Evolutionary conservation across 257 asterid species (phyloP), one percentile per base, ranked within the genome.

Genomic region (Gardenia jasminoides): DNA sequence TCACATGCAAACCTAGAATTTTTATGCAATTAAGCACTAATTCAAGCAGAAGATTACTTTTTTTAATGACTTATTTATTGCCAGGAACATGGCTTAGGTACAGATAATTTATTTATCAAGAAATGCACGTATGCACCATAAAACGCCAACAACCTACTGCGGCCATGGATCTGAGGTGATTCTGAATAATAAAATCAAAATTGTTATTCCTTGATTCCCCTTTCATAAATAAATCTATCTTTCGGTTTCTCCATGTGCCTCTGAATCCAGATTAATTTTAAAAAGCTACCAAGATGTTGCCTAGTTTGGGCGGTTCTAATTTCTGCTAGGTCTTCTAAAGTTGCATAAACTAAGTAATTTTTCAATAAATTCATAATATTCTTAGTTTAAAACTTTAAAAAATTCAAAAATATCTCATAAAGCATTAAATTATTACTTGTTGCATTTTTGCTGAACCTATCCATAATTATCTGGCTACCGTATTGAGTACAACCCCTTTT

Each of bases 1-100:
- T 70, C 81, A 78, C 81, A 78, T 78, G 81, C 71, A 78, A 56
- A 26, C 11, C 20, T 24, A 16, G 41, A 64, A 31, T 28, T 67
- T 61, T 70, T 2, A 43, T 36, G 50, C 77, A 30, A 30, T 65
- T 58, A 78, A 70, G 30, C 72, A 26, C 20, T 78, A 70, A 26
- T 70, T 78, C 70, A 78, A 66, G 52, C 52, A n/a, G 30, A 70
- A 70, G 46, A 59, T 70, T 2, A 6, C 4, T 5, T 68, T 26
- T 41, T 28, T 17, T 77, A 43, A 0, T 28, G n/a, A 48, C 43
- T 6, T 17, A 70, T 24, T 78, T 71, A 70, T 70, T 15, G 77
- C 72, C 28, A 77, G 66, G 79, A 82, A 78, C 85, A 73, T 82
- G 82, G 77, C 75, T 73, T 82, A 68, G 76, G 80, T 75, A 75